Evolutionary conservation across 2,329 filamentous ascomycete species (phyloP), one percentile per base, ranked within the genome.

Genomic region (Corinectria fuckeliana): DNA sequence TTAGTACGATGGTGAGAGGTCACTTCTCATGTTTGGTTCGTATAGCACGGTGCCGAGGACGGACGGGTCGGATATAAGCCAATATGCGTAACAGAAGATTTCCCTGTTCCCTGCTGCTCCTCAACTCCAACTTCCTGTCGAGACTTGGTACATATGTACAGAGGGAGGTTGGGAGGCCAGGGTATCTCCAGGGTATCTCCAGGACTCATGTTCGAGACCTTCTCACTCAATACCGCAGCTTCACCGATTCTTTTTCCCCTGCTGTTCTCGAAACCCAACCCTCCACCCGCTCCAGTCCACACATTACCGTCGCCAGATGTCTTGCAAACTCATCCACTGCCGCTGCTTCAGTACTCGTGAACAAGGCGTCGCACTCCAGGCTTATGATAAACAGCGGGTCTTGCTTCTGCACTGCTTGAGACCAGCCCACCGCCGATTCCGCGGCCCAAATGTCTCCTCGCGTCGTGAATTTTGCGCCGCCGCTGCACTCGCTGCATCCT

Each of bases 201-300:
- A n/a, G n/a, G n/a, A n/a, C n/a, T n/a, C n/a, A 36, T 7, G 18
- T 36, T n/a, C 32, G 18, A 16, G n/a, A 36, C n/a, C 11, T 30
- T n/a, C 7, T 9, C 8, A 16, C 42, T 45, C 42, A 45, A n/a
- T 28, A 45, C 10, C 13, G 14, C 16, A 45, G 11, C 42, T 13
- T 45, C 23, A 20, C 42, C 25, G 16, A 18, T 26, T 18, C 28
- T 13, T 26, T 23, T 6, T 26, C 20, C 16, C 47, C 30, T 14
- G 54, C 20, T 23, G 50, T 59, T 14, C 56, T 59, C 6, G 44
- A 45, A 26, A 25, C 18, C 56, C 50, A 59, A 5, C 50, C 47
- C 50, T 59, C 50, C 9, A 59, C 56, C 23, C 56, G 44, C 28
- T 59, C 56, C 6, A 41, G 21, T 9, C 56, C 56, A 39, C 45